Base-by-base conservation (phyloP, 805 yeast genomes). In the Metschnikowia amazonensis region DNA sequence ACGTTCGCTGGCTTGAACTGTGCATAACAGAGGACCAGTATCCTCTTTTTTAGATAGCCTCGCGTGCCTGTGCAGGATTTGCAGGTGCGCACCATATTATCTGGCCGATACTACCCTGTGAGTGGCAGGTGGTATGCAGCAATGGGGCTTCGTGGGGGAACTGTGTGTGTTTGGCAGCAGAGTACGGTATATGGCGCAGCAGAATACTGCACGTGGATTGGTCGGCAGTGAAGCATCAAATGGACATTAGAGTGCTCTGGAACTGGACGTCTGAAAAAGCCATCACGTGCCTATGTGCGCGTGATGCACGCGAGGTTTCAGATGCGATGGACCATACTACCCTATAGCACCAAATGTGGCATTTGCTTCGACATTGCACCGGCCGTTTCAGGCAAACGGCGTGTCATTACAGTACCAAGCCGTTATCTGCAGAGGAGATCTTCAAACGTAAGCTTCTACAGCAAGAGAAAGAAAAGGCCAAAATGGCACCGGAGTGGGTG, bases 401-500 rank as follows among this genome's bases (percentile, higher is more conserved):
- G 31, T 13, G 29, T 8, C 8, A 28, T 24, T 42, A 25, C 40
- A 27, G 32, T 13, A 40, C 36, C 36, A 40, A 40, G 25, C 25
- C 43, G 6, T 29, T 23, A 11, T 30, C 43, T 5, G 39, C 42
- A 2, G 54, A 52, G 18, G 55, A 46, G 14, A 40, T 33, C 10
- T 58, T 58, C 46, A 52, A 49, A 42, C 33, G 44, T 32, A 53
- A 50, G 33, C 39, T 60, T 23, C 42, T 45, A 25, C 45, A 46
- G 35, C 41, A 40, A 8, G 62, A 60, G 53, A 32, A 63, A 64
- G 46, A 79, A 80, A 85, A 64, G 77, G 43, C 58, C 57, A 36
- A 60, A 58, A 44, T 58, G 46, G 36, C 55, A 50, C 46, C 65
- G 69, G 79, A 74, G 29, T 90, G 96, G 94, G 68, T 77, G 53